Percentiles rank a stretch among this genome's conserved stretches.
These are phyloP conservation scores for Aureobasidium leucospermi DNA, from an alignment of 2,329 filamentous ascomycete genomes.

Conservation along the genomic window DNA sequence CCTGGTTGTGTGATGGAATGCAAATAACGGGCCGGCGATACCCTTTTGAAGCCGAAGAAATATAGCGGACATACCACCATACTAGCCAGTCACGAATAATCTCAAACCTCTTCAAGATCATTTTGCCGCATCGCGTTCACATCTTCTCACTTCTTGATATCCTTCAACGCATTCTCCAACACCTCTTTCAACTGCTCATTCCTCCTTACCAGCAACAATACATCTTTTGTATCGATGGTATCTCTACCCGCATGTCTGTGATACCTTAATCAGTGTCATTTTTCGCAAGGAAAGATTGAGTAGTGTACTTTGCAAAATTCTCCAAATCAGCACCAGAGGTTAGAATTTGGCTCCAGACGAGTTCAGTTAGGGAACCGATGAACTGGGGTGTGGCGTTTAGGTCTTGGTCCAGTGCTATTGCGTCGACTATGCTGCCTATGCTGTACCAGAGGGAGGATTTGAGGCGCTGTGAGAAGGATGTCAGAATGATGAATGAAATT, in stretches of 20 bases:
- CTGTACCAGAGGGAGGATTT: conserved; percentile 81
- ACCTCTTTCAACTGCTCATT: conserved; percentile 79
- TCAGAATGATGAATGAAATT: not conserved
- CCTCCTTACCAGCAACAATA: conserved; percentile 75
- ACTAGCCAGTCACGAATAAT: not conserved
- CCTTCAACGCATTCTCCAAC: conserved; percentile 45
- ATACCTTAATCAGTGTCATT: not conserved
- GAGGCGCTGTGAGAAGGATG: conserved; percentile 51
- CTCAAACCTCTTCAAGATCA: too few species aligned
- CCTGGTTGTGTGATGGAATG: not conserved
- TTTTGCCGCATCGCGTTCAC: not conserved
- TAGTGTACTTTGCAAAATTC: conserved; percentile 48
- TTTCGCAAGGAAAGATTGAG: conserved; percentile 17
- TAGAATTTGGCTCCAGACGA: conserved; percentile 74
- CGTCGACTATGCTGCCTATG: conserved; percentile 81
- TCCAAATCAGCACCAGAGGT: conserved; percentile 49
- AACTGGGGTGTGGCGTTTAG: conserved; percentile 65
- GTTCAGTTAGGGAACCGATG: conserved; percentile 62
- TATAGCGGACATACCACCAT: not conserved
- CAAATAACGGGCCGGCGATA: too few species aligned
- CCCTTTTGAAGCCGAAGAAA: too few species aligned
- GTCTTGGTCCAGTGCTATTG: conserved; percentile 64
- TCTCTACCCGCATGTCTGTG: conserved; percentile 69
- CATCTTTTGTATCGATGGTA: conserved; percentile 77
- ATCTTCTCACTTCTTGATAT: not conserved